Evolutionary conservation across 345 rosid species (phyloP), one percentile per base, ranked within the genome.

Genomic region (Mangifera indica): DNA sequence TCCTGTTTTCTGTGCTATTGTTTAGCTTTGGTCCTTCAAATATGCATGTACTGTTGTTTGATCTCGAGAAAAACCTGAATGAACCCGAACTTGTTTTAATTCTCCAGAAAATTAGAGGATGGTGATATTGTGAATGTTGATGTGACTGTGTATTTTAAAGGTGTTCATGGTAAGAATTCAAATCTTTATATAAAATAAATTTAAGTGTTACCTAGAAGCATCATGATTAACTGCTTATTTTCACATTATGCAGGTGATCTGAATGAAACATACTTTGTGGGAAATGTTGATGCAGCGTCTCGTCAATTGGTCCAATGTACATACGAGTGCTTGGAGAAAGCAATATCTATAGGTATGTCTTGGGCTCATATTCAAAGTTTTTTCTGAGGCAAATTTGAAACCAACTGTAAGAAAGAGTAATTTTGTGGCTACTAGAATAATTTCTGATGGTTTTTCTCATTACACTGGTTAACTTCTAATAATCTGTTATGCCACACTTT

Each of bases 91-190:
- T 59, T 74, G 20, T 64, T 75, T 60, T 68, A 12, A 29, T 80
- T 78, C 77, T 57, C 32, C 77, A 94, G 99, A 87, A 86, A 84
- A 84, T 82, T 95, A 73, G 96, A 92, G 78, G 97, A 95, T 68
- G 99, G 99, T 22, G 98, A 95, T 72, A 95, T 95, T 44, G 92
- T 95, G 60, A 95, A 95, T 69, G 81, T 95, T 72, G 99, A 95
- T 60, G 89, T 95, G 34, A 84, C 93, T 29, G 98, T 95, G 55
- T 95, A 61, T 81, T 90, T 87, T 66, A 95, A 92, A 69, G 99
- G 99, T 56, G 93, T 90, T 67, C 99, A 95, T 73, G 98, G 99
- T 94, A 88, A 58, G 87, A 70, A 67, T 26, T 72, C 65, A 48
- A 29, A 44, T 13, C 34, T 13, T 13, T 17, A 48, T 34, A 11